Conservation (phyloP, 306 rosid genomes). For the Prunus persica region DNA sequence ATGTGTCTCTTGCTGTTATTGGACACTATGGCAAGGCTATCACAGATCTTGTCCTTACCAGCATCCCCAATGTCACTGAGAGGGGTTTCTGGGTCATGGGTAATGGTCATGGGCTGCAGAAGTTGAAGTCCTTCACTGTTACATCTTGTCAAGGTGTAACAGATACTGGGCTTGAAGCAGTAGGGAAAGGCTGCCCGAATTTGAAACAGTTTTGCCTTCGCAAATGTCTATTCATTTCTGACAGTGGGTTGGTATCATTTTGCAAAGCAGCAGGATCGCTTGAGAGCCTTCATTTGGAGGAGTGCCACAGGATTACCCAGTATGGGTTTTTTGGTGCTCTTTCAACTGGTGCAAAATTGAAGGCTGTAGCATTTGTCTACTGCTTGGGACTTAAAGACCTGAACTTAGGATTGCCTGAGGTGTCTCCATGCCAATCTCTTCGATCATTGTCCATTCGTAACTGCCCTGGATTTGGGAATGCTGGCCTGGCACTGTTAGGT, state of each 20-base stretch:
- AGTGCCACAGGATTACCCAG: conserved; percentile 92
- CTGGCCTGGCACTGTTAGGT: conserved; percentile 59
- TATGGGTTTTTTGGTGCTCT: conserved; percentile 66
- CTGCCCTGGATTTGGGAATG: conserved; percentile 84
- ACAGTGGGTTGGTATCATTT: conserved; percentile 70
- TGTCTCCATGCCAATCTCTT: conserved; percentile 49
- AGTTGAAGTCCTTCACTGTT: conserved; percentile 63
- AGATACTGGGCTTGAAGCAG: conserved; percentile 66
- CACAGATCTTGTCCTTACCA: conserved; percentile 57
- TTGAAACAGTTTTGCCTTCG: conserved; percentile 54
- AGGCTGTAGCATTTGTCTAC: conserved; percentile 55
- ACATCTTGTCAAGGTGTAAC: conserved; percentile 71
- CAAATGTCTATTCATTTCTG: conserved; percentile 65
- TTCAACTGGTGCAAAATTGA: conserved; percentile 64
- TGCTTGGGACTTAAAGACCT: conserved; percentile 81
- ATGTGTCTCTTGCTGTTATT: conserved; percentile 83
- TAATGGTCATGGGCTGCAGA: conserved; percentile 78
- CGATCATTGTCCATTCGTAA: conserved; percentile 53
- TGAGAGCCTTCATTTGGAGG: conserved; percentile 78
- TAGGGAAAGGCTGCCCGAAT: conserved; percentile 90
- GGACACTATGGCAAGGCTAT: conserved; percentile 80
- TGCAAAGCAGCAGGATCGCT: conserved; percentile 64
- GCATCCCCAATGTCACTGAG: conserved; percentile 65
- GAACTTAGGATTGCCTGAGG: conserved; percentile 36
- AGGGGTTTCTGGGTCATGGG: conserved; percentile 97